These are phyloP conservation scores for Trichoderma sp. DNA, from an alignment of 2,329 filamentous ascomycete species.

Conservation along the genomic window DNA sequence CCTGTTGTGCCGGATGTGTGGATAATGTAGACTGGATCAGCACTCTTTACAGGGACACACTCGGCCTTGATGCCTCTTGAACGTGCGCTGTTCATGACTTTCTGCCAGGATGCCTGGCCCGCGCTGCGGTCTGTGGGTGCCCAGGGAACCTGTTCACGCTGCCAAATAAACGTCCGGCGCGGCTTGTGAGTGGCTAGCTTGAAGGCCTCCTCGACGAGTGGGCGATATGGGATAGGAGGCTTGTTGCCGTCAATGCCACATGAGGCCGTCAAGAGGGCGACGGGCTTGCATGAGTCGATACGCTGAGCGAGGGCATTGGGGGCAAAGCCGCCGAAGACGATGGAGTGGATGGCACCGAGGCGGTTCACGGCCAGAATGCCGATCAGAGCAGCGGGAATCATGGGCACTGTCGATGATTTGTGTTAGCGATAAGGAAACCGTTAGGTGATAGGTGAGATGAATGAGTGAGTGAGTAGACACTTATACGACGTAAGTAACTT, in stretches of 20 bases:
- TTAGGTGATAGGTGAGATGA: background rate
- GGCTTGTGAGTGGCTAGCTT: constrained; percentile 69
- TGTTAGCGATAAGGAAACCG: background rate
- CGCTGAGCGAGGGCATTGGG: constrained; percentile 78
- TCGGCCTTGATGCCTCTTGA: constrained; percentile 66
- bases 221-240: constrained; percentile 72
- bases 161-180: constrained; percentile 73
- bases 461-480: background rate
- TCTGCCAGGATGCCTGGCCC: constrained; percentile 78
- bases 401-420: constrained; percentile 67
- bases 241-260: constrained; percentile 89
- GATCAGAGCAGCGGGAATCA: constrained; percentile 87
- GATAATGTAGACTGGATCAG: constrained; percentile 83
- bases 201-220: constrained; percentile 73
- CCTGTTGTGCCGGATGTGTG: constrained; percentile 86
- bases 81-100: constrained; percentile 67
- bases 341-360: constrained; percentile 82
- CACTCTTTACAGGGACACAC: constrained; percentile 74
- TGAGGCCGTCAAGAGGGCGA: constrained; percentile 79
- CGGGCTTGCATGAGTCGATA: constrained; percentile 77
- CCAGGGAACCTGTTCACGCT: constrained; percentile 76
- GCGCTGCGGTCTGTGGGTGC: constrained; percentile 61
- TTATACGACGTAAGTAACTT: constrained; percentile 29
- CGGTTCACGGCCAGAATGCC: constrained; percentile 79
- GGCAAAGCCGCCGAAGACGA: constrained; percentile 92